Base-by-base conservation (phyloP, 345 rosid genomes). In the Eucalyptus regnans region DNA sequence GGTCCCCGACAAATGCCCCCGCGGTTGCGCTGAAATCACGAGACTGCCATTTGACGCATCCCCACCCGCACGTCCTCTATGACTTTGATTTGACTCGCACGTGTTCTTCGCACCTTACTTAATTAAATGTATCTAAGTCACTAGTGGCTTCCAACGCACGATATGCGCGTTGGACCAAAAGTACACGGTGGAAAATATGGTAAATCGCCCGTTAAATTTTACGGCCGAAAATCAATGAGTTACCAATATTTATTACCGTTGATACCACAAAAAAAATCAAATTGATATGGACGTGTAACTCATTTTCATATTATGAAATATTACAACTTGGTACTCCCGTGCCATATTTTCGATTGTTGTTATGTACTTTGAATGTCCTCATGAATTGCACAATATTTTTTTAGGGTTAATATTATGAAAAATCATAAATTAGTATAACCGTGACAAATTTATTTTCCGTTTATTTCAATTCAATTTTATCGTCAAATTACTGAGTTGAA, bases 381-480 rank as follows among this genome's bases (percentile, higher is more conserved):
- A 54, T 20, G 25, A 54, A 54, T 4, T 54, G 12, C 4, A 17
- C 22, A 17, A 16, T 51, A 17, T 51, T 17, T 50, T 50, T 50
- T 50, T 50, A 50, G 16, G 51, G 51, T 2, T 12, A 50, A 50
- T 6, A 6, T 51, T 20, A 54, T 54, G 60, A 54, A 54, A 8
- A 54, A 54, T 54, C 1, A 5, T 54, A 54, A 54, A 22, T 0
- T 20, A 3, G 0, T 22, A 56, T 9, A 56, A 20, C 0, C 4
- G 4, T 56, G 29, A 23, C 0, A 23, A 56, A 9, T 56, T 56
- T 22, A 23, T 56, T 56, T 22, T 56, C 0, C 0, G 0, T 9
- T 56, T 2, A 23, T 9, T 56, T 56, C 0, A 4, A 10, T 56
- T 56, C 4, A 23, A 9, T 56, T 56, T 56, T 56, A 9, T 56